Evolutionary conservation across 805 yeast species (phyloP).

Genomic region (Naumovozyma castellii): DNA sequence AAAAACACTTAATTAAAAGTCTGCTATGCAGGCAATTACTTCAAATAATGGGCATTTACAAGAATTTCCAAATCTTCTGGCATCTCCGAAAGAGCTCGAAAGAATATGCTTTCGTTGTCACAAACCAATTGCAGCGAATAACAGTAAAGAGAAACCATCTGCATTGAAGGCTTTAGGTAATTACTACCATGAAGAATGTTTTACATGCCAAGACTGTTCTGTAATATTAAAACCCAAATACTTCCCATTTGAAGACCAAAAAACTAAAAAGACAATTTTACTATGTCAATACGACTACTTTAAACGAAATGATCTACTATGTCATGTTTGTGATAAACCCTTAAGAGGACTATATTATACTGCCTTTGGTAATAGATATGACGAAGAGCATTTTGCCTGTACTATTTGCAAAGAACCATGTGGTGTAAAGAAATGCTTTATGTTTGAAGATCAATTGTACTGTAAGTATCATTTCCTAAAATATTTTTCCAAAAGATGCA

Average conservation of each 20-base stretch:
- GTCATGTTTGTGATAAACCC: slow-evolving; percentile 76
- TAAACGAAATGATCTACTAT: slow-evolving; percentile 72
- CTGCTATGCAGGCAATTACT: neutral
- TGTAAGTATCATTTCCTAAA: slow-evolving; percentile 92
- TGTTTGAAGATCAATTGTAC: slow-evolving; percentile 70
- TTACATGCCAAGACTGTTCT: slow-evolving; percentile 78
- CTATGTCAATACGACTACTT: slow-evolving; percentile 92
- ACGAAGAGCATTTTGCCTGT: slow-evolving; percentile 91
- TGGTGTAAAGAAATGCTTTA: slow-evolving; percentile 86
- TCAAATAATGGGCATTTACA: neutral
- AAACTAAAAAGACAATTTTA: slow-evolving; percentile 39
- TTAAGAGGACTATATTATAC: slow-evolving; percentile 89
- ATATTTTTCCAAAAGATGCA: slow-evolving; percentile 77
- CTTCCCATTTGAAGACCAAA: slow-evolving; percentile 59
- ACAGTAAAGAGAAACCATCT: neutral
- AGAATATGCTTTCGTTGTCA: neutral
- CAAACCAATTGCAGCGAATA: neutral
- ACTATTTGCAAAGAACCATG: slow-evolving; percentile 76
- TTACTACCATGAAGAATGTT: slow-evolving; percentile 81
- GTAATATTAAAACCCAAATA: slow-evolving; percentile 75
- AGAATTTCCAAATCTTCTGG: neutral
- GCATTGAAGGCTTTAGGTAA: slow-evolving; percentile 73
- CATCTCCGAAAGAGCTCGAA: neutral
- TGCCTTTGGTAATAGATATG: slow-evolving; percentile 85
- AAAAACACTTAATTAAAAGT: too few species aligned